Base-by-base conservation (phyloP, 352 stramenopile genomes). In the Phytophthora chlamydospora region DNA sequence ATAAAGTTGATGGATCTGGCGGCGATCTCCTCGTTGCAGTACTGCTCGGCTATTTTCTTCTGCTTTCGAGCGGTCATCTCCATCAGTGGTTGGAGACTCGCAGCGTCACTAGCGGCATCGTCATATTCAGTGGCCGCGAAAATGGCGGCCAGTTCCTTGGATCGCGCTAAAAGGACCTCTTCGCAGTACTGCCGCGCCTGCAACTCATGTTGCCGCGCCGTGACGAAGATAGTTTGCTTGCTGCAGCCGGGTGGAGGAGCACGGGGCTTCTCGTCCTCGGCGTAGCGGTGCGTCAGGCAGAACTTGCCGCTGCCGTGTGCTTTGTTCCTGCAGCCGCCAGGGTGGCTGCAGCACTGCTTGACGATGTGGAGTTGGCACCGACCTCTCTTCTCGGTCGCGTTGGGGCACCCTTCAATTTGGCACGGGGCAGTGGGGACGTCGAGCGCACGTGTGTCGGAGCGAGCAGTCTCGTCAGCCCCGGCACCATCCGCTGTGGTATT, bases 181-280 rank as follows among this genome's bases (percentile, higher is more conserved):
- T 63, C 55, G 29, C 44, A 57, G 29, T 63, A 63, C 19, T 49
- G 27, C 14, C 33, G 38, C 3, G 55, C 44, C 31, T 49, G 55
- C 24, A 56, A 14, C 21, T 62, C 44, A 36, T 56, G 55, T 17
- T 49, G 55, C 9, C 36, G 33, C 32, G 54, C 24, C 17, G 34
- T 47, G 34, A 46, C 34, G 4, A 46, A 1, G 24, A 32, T n/a
- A 1, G 39, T n/a, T 24, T 40, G 17, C 13, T 7, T 34, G 21
- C 10, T 48, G 10, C 12, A 8, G 42, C 14, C 10, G 13, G 8
- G 7, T 40, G 27, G 45, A 29, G 24, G 4, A 29, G 4, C 24
- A 4, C 24, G 24, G 24, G 24, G 24, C 24, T 29, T 29, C 35
- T 45, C 21, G 7, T 36, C 46, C 19, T 11, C 6, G n/a, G 13